Base-by-base conservation (phyloP, 2,329 filamentous ascomycete genomes). In the Botryosphaeria agaves region DNA sequence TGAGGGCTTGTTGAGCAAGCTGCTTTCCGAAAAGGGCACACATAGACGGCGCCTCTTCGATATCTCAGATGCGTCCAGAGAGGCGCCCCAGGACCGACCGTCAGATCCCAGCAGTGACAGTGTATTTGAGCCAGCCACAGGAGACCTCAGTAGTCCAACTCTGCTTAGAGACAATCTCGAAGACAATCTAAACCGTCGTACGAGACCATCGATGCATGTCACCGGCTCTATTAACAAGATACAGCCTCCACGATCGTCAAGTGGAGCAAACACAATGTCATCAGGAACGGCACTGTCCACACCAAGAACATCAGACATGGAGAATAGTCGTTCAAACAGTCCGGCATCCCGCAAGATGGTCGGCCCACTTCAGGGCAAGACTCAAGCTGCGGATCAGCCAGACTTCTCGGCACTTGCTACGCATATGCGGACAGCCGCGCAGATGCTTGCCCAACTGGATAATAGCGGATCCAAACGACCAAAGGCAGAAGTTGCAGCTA, bases 401-500 rank as follows among this genome's bases (percentile, higher is more conserved):
- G 81, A 89, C 45, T 79, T 87, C 40, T 82, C 78, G 7, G 81
- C 81, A 3, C 57, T 89, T 18, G 82, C 81, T 8, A 85, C 80
- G 8, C 81, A 89, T 49, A 89, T 89, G 80, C 71, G 81, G 14
- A 84, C 80, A 3, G 81, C 81, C 3, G 82, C 81, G 9, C 79
- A 85, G 50, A 89, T 89, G 81, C 61, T 89, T 26, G 78, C 81
- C 9, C 81, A 89, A 44, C 63, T 89, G 7, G 80, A 89, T 35
- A 70, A 77, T 2, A 87, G 78, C 14, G 76, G 76, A 38, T 76
- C 79, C 17, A 89, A 87, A 53, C 65, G 81, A 19, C 81, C 81
- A 1, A 78, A 70, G 46, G 71, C 74, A 18, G 81, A 89, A 52
- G 81, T 89, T 4, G 81, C 79, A 12, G 77, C 80, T 5, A 89